A percentile compares a stretch with the other conserved stretches of the same genome.
These are phyloP conservation scores for Colletotrichum acutatum DNA, from an alignment of 2,329 filamentous ascomycete species.

Conservation along the genomic window DNA sequence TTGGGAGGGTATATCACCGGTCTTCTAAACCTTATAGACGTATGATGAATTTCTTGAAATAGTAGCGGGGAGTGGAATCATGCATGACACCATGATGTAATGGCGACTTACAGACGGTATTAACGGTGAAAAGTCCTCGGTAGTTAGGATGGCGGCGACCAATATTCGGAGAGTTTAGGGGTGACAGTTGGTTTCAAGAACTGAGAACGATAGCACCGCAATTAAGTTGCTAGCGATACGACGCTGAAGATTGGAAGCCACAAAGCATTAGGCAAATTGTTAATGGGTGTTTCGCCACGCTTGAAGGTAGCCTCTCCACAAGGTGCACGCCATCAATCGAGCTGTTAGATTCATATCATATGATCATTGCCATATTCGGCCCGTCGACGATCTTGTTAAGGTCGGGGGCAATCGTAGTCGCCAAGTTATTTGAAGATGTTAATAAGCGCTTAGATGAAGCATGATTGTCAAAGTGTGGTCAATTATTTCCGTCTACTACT, in stretches of 20 bases:
- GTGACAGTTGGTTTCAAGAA: background rate
- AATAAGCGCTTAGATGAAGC: background rate
- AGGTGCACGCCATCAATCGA: background rate
- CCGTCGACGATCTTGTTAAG: background rate
- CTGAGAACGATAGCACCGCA: no score
- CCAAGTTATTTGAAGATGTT: background rate
- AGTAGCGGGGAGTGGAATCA: background rate
- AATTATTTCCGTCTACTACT: background rate
- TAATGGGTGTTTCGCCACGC: background rate
- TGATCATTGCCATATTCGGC: background rate
- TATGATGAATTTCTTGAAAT: background rate
- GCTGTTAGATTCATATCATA: background rate
- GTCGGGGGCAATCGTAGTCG: background rate
- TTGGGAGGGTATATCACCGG: constrained; percentile 1
- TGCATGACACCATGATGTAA: background rate
- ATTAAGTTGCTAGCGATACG: background rate
- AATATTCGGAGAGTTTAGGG: background rate
- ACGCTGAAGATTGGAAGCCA: no score
- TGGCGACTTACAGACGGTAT: background rate
- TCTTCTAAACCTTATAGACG: background rate
- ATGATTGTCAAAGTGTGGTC: background rate
- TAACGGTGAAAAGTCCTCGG: background rate
- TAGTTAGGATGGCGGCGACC: background rate
- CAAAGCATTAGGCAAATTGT: background rate
- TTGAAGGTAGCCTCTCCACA: background rate